These are phyloP conservation scores for Paecilomyces sp. DNA, from an alignment of 2,329 filamentous ascomycete genomes.

Conservation along the genomic window DNA sequence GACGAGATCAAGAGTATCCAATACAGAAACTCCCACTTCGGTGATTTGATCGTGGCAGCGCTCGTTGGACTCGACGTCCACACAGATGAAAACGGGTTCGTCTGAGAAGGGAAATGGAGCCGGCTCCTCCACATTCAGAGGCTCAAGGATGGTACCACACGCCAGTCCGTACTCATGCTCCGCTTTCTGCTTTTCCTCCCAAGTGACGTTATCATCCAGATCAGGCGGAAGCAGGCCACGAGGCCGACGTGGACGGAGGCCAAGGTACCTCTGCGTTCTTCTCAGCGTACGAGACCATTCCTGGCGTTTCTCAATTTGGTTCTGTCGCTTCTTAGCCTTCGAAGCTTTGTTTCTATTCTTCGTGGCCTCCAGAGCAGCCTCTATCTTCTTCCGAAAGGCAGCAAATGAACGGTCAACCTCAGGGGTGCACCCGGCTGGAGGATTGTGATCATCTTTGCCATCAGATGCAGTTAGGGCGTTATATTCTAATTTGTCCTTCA, in stretches of 20 bases:
- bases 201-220: slow-evolving; percentile 11
- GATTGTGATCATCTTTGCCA: slow-evolving; percentile 10
- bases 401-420: slow-evolving; percentile 23
- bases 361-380: slow-evolving; percentile 42
- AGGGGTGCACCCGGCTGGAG: slow-evolving; percentile 15
- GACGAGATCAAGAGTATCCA: slow-evolving; percentile 61
- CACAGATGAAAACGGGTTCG: slow-evolving; percentile 62
- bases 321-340: slow-evolving; percentile 45
- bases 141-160: slow-evolving; percentile 17
- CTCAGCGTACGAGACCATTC: slow-evolving; percentile 51
- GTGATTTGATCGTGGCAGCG: slow-evolving; percentile 59
- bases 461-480: slow-evolving; percentile 22
- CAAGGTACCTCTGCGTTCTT: slow-evolving; percentile 63
- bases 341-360: slow-evolving; percentile 43
- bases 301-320: slow-evolving; percentile 45
- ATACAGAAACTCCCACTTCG: slow-evolving; percentile 74
- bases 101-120: slow-evolving; percentile 43
- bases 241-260: slow-evolving; percentile 47
- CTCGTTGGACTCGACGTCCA: slow-evolving; percentile 83
- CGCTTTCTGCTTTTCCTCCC: slow-evolving; percentile 14
- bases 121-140: slow-evolving; percentile 40
- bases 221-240: slow-evolving; percentile 7
- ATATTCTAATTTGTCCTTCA: slow-evolving; percentile 27
- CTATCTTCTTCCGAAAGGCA: slow-evolving; percentile 50
- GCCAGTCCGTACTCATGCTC: slow-evolving; percentile 16